Conservation (phyloP, 2,329 filamentous ascomycete species). For the Teratosphaeria pseudoeucalypti region DNA sequence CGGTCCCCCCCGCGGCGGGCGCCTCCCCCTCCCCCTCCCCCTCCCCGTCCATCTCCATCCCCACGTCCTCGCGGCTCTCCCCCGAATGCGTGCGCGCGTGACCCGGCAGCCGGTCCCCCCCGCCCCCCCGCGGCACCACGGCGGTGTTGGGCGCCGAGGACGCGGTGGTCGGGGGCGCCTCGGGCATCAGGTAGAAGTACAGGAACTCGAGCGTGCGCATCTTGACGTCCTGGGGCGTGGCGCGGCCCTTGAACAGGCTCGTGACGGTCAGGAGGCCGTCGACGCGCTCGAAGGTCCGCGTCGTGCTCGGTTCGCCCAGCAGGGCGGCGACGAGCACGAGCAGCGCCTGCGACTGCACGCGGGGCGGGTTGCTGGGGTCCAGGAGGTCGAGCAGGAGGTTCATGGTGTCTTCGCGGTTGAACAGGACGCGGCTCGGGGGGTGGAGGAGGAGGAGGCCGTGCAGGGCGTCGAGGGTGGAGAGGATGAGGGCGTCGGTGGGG, state of each 20-base stretch:
- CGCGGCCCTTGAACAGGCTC: conserved; percentile 80
- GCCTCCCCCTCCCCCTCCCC: conserved; percentile 4
- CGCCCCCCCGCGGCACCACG: conserved; percentile 9
- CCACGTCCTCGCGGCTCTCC: conserved; percentile 24
- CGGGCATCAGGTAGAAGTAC: conserved; percentile 98
- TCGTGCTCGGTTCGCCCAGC: conserved; percentile 76
- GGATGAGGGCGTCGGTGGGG: conserved; percentile 77
- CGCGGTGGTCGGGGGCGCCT: conserved; percentile 39
- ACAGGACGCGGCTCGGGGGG: conserved; percentile 77
- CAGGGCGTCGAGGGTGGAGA: conserved; percentile 77
- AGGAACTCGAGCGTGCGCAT: conserved; percentile 94
- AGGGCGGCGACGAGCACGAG: conserved; percentile 83
- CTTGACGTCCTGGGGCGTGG: conserved; percentile 80
- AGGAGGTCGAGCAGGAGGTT: conserved; percentile 92
- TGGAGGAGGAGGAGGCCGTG: conserved; percentile 84
- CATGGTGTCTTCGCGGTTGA: conserved; percentile 87
- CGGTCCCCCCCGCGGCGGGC: conserved; percentile 37
- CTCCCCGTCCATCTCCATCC: conserved; percentile 16
- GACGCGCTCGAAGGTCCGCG: conserved; percentile 80
- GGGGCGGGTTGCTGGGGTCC: conserved; percentile 74
- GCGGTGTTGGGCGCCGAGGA: conserved; percentile 19
- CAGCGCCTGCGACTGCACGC: conserved; percentile 81
- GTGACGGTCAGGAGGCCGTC: conserved; percentile 88
- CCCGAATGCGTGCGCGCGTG: conserved; percentile 23
- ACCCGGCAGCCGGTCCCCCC: conserved; percentile 6